Percentiles rank a stretch among this genome's conserved stretches.
Evolutionary conservation across 1,284 basidiomycete species (phyloP).

Genomic region (Marasmius fiardii): DNA sequence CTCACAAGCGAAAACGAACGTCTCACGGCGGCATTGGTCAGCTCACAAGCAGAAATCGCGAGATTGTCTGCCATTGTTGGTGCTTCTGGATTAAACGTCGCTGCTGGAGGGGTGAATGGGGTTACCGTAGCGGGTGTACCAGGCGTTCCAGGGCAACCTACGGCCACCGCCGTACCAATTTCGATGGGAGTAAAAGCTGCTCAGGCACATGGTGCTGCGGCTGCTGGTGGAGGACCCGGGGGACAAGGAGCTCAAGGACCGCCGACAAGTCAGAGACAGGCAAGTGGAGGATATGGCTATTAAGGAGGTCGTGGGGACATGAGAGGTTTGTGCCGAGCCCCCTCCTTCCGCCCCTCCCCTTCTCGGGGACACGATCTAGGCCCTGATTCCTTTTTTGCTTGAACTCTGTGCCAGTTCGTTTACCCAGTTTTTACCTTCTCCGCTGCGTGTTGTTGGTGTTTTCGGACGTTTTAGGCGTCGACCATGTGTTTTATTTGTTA

Average conservation of each 20-base stretch:
- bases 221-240: neutral
- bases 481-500: neutral
- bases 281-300: neutral
- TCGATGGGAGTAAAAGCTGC: neutral
- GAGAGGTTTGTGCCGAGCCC: neutral
- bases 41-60: slow-evolving; percentile 78
- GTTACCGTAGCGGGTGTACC: neutral
- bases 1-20: slow-evolving; percentile 92
- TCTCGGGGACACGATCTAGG: neutral
- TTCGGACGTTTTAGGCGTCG: neutral
- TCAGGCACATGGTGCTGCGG: neutral
- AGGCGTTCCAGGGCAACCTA: neutral
- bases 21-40: slow-evolving; percentile 73
- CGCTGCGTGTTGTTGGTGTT: neutral
- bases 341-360: neutral
- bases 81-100: slow-evolving; percentile 47
- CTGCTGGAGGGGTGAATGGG: neutral
- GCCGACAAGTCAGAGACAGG: neutral
- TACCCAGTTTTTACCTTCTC: neutral
- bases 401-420: neutral
- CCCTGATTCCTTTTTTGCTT: neutral
- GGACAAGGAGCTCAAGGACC: neutral
- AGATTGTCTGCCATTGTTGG: slow-evolving; percentile 70
- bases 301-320: neutral
- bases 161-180: neutral